These are phyloP conservation scores for Talaromyces sp. DNA, from an alignment of 2,329 filamentous ascomycete genomes.

Conservation along the genomic window DNA sequence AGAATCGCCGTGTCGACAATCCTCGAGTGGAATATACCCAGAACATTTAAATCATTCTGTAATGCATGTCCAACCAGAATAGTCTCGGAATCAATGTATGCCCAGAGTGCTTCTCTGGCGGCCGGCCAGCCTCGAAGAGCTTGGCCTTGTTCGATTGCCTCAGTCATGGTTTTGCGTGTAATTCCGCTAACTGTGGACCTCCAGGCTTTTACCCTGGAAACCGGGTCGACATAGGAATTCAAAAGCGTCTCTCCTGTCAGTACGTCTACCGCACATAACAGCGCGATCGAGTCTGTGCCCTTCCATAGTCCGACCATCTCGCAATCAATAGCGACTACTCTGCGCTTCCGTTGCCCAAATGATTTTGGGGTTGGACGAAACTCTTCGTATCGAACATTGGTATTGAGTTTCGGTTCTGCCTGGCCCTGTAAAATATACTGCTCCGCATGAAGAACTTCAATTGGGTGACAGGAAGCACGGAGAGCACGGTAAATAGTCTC, in stretches of 20 bases:
- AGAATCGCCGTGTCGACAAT: slow-evolving; percentile 46
- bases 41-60: slow-evolving; percentile 41
- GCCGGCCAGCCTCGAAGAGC: slow-evolving; percentile 39
- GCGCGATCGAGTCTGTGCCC: slow-evolving; percentile 30
- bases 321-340: slow-evolving; percentile 44
- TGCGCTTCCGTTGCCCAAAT: neutral
- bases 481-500: neutral
- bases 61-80: slow-evolving; percentile 48
- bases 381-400: neutral
- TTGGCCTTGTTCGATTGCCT: slow-evolving; percentile 26
- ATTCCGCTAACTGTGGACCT: slow-evolving; percentile 40
- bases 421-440: neutral
- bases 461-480: slow-evolving; percentile 1
- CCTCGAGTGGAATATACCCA: slow-evolving; percentile 40
- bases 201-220: slow-evolving; percentile 31
- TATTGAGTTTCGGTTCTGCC: neutral
- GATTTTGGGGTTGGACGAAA: neutral
- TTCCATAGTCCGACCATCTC: slow-evolving; percentile 43
- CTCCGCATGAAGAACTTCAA: neutral
- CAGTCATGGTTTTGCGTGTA: slow-evolving; percentile 25
- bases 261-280: slow-evolving; percentile 41
- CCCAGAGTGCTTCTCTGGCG: slow-evolving; percentile 42
- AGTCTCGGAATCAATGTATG: slow-evolving; percentile 40
- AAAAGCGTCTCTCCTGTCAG: slow-evolving; percentile 46
- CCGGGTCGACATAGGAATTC: slow-evolving; percentile 40